Evolutionary conservation across 1,284 basidiomycete genomes (phyloP).

Genomic region (Farysia itapuensis): DNA sequence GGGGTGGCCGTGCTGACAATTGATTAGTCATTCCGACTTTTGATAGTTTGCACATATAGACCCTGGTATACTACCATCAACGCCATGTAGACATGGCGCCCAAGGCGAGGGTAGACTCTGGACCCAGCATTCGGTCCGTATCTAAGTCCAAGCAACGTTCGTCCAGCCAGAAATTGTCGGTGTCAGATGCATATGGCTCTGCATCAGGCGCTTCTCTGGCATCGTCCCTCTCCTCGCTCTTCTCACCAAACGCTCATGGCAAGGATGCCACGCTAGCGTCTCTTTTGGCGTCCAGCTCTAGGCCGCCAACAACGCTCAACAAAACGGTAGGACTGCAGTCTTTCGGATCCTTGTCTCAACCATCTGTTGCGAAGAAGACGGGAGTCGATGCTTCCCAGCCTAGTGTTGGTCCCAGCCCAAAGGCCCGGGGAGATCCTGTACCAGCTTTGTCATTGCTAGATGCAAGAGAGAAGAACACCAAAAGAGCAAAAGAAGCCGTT

Average conservation of each 20-base stretch:
- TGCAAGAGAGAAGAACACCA: neutral
- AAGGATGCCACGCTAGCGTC: slow-evolving; percentile 36
- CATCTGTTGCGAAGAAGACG: neutral
- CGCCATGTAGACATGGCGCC: too few species aligned
- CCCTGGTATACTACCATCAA: too few species aligned
- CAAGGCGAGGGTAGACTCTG: slow-evolving; percentile 23
- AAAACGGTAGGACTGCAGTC: slow-evolving; percentile 13
- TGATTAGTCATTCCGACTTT: too few species aligned
- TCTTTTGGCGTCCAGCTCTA: slow-evolving; percentile 21
- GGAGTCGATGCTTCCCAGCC: neutral
- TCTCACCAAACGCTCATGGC: slow-evolving; percentile 26
- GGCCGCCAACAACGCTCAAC: slow-evolving; percentile 9
- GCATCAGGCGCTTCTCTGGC: slow-evolving; percentile 19
- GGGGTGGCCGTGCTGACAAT: too few species aligned
- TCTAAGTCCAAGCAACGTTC: slow-evolving; percentile 29
- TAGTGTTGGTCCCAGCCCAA: too few species aligned
- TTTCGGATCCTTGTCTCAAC: slow-evolving; percentile 10
- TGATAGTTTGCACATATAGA: too few species aligned
- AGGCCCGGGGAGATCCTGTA: too few species aligned
- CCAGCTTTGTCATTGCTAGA: neutral
- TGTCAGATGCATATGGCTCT: slow-evolving; percentile 12
- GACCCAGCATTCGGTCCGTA: slow-evolving; percentile 26
- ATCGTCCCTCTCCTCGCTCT: slow-evolving; percentile 29
- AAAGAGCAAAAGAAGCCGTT: neutral
- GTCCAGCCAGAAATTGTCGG: slow-evolving; percentile 1